These are phyloP conservation scores for Zygosaccharomyces bisporus DNA, from an alignment of 805 yeast species.

Conservation along the genomic window DNA sequence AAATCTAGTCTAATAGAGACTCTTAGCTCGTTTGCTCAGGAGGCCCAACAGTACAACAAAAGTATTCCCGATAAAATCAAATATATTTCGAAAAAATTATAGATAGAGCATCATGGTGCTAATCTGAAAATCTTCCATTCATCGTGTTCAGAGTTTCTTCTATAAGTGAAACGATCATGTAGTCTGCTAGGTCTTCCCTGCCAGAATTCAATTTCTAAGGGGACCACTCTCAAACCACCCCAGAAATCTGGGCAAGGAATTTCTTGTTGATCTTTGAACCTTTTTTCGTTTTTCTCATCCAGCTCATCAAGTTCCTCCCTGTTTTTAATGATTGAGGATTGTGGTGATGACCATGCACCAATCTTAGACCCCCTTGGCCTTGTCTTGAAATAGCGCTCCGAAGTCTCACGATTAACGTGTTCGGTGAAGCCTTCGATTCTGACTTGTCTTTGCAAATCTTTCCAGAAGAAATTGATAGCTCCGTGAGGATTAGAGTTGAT, in stretches of 20 bases:
- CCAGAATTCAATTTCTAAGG: constrained; percentile 94
- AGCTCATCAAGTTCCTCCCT: constrained; percentile 61
- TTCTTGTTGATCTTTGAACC: constrained; percentile 57
- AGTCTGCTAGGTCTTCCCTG: constrained; percentile 89
- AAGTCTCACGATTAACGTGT: constrained; percentile 65
- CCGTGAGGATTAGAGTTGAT: constrained; percentile 70
- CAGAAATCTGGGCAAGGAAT: constrained; percentile 91
- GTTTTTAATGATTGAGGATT: constrained; percentile 54
- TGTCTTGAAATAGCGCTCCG: constrained; percentile 73
- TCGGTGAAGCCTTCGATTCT: constrained; percentile 86
- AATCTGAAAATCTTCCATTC: constrained; percentile 66
- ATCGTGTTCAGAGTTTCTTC: constrained; percentile 48
- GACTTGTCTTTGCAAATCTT: constrained; percentile 83
- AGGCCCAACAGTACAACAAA: constrained; percentile 14
- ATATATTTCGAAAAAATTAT: constrained; percentile 10
- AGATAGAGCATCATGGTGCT: constrained; percentile 50
- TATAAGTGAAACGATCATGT: constrained; percentile 81
- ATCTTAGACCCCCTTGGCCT: constrained; percentile 91
- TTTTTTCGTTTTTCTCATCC: constrained; percentile 46
- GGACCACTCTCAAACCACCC: constrained; percentile 92
- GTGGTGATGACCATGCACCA: constrained; percentile 98
- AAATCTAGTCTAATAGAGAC: constrained; percentile 1
- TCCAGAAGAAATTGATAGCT: constrained; percentile 89
- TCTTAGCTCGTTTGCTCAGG: constrained; percentile 11
- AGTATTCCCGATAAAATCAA: constrained; percentile 14